These are phyloP conservation scores for Globisporangium lucens DNA, from an alignment of 352 stramenopile genomes.

Conservation along the genomic window DNA sequence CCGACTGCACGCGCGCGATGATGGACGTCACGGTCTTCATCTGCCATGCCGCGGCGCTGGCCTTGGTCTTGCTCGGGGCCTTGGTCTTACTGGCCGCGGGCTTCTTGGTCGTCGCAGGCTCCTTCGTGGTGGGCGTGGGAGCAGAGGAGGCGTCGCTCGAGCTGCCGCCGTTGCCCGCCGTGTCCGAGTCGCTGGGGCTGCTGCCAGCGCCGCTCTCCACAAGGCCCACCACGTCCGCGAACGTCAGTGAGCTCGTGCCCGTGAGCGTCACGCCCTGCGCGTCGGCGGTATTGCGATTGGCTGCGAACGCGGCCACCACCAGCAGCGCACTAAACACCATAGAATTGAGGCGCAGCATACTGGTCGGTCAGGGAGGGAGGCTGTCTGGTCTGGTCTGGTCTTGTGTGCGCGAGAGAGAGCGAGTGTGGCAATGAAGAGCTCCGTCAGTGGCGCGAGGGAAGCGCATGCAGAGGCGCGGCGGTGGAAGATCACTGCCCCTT, in stretches of 20 bases:
- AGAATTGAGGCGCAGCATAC: background rate
- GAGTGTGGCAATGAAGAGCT: slow-evolving; percentile 8
- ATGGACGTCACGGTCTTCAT: slow-evolving; percentile 26
- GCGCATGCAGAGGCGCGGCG: background rate
- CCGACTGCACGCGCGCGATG: slow-evolving; percentile 31
- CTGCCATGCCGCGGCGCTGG: background rate
- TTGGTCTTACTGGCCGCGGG: background rate
- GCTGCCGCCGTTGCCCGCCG: background rate
- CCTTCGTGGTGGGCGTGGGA: background rate
- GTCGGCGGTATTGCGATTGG: background rate
- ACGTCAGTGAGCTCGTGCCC: slow-evolving; percentile 7
- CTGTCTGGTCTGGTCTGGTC: background rate
- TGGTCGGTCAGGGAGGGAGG: background rate
- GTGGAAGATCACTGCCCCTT: background rate
- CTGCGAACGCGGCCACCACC: background rate
- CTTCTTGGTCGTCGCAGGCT: background rate
- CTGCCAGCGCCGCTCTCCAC: background rate
- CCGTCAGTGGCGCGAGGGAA: background rate
- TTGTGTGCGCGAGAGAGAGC: background rate
- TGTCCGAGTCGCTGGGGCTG: background rate
- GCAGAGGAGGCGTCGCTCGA: background rate
- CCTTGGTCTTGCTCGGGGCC: slow-evolving; percentile 2
- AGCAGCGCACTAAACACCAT: background rate
- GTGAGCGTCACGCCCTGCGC: slow-evolving; percentile 10
- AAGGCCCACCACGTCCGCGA: background rate